phyloP scores from a whole-genome alignment of 2,329 filamentous ascomycete genomes.

The Fusarium pseudonygamai region DNA sequence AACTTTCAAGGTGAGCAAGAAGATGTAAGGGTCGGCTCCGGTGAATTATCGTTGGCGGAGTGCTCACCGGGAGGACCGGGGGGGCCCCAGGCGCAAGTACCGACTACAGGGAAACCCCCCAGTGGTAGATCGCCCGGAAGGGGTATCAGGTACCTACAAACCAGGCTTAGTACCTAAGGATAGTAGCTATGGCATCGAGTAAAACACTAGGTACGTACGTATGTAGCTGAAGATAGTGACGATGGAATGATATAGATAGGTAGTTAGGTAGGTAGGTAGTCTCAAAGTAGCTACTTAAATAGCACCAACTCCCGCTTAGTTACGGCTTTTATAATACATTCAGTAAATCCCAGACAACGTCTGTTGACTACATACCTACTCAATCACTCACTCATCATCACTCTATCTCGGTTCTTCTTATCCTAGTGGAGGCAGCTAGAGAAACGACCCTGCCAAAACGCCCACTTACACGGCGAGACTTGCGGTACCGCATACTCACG shows the following conservation, averaged over 20 bases:
- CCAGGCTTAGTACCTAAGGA: not conserved
- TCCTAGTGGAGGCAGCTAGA: constrained; percentile 17
- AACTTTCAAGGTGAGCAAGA: constrained; percentile 10
- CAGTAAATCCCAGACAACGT: not conserved
- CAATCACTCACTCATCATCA: not conserved
- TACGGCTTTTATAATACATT: not conserved
- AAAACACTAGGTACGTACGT: not conserved
- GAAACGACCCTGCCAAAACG: not conserved
- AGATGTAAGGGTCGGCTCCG: constrained; percentile 20
- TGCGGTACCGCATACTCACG: constrained; percentile 18
- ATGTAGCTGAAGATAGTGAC: constrained; percentile 8
- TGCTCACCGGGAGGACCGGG: constrained; percentile 8
- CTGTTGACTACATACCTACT: not conserved
- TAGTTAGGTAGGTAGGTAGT: too few species aligned
- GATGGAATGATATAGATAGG: constrained; percentile 12
- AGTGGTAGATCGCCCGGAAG: not conserved
- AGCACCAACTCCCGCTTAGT: constrained; percentile 13
- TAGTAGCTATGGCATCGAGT: not conserved
- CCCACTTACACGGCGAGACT: constrained; percentile 29
- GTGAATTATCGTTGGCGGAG: constrained; percentile 40
- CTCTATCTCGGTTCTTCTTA: not conserved
- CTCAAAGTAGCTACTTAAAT: not conserved
- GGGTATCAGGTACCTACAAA: constrained; percentile 3
- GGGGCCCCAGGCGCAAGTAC: constrained; percentile 1
- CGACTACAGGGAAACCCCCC: not conserved